phyloP scores from a whole-genome alignment of 352 stramenopile species.

The Globisporangium megalacanthum region DNA sequence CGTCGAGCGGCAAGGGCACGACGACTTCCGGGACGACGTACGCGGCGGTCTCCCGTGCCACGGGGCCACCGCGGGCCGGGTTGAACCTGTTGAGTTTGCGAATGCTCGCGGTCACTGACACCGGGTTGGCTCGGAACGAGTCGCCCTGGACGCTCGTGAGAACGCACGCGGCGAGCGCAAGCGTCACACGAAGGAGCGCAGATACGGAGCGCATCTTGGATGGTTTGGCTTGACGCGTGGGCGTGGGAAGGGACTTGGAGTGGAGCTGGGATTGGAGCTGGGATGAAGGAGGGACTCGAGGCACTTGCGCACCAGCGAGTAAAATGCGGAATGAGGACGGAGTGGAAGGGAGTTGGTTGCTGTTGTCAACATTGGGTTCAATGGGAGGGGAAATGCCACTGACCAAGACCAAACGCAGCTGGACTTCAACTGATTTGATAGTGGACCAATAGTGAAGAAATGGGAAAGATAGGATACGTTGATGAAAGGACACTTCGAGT shows the following conservation, averaged over 20 bases:
- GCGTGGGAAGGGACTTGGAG: background rate
- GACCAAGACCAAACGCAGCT: too few species aligned
- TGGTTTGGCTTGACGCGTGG: background rate
- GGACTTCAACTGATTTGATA: too few species aligned
- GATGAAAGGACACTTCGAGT: too few species aligned
- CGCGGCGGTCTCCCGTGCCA: background rate
- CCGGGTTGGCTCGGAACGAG: slow-evolving; percentile 1
- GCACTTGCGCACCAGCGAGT: background rate
- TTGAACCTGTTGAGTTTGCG: slow-evolving; percentile 4
- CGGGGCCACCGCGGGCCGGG: slow-evolving; percentile 4
- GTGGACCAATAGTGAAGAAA: too few species aligned
- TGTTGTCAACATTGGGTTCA: too few species aligned
- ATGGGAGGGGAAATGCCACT: too few species aligned
- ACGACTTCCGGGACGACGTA: background rate
- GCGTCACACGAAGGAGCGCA: background rate
- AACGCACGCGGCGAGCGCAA: background rate
- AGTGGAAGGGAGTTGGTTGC: background rate
- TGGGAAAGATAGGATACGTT: too few species aligned
- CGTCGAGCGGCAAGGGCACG: background rate
- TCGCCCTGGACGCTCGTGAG: background rate
- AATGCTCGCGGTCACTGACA: slow-evolving; percentile 3
- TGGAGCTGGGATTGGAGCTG: background rate
- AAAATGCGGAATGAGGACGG: background rate
- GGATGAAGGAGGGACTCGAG: too few species aligned
- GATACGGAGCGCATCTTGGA: background rate